Base-by-base conservation (phyloP, 2,329 filamentous ascomycete species). In the Lecanosticta acicola region DNA sequence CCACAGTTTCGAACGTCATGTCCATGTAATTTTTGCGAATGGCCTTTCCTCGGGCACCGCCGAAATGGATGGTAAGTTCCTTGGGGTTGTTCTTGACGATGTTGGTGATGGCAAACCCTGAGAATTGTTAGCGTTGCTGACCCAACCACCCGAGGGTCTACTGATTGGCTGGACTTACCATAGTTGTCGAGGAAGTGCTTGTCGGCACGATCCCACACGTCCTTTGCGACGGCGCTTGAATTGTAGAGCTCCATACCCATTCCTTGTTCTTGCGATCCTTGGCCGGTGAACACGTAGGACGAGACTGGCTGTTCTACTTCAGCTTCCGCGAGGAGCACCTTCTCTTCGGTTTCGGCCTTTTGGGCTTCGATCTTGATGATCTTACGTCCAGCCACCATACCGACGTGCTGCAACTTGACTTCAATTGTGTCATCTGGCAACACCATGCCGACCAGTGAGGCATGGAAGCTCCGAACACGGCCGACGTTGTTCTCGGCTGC, bases 1-100 rank as follows among this genome's bases (percentile, higher is more conserved):
- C 85, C 43, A 98, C 89, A n/a, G 91, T 94, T 75, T 98, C 93
- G 70, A 97, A 98, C 39, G 91, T 97, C 93, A 98, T 98, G 49
- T 91, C 84, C 85, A 97, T 97, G 76, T 98, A 98, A 72, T 98
- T 98, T 65, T 95, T 85, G 53, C 93, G 88, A 59, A 98, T 98
- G 41, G 88, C 89, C 74, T 97, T 98, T 65, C 93, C 93, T 48
- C 88, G 86, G 51, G 93, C 89, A 39, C 93, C 93, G 73, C 94
- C 93, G 64, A 98, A 98, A 75, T 98, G 87, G 55, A 98, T 87
- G 3, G 94, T 98, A 45, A 98, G 83, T 72, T 97, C 93, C 77
- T 96, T 96, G 54, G 93, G 93, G 72, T 98, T 98, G 76, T 97
- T 98, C 78, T 89, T 94, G 69, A 98, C 93, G 62, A 98, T 98